Evolutionary conservation across 805 yeast species (phyloP).

Genomic region (Wickerhamomyces bisporus): DNA sequence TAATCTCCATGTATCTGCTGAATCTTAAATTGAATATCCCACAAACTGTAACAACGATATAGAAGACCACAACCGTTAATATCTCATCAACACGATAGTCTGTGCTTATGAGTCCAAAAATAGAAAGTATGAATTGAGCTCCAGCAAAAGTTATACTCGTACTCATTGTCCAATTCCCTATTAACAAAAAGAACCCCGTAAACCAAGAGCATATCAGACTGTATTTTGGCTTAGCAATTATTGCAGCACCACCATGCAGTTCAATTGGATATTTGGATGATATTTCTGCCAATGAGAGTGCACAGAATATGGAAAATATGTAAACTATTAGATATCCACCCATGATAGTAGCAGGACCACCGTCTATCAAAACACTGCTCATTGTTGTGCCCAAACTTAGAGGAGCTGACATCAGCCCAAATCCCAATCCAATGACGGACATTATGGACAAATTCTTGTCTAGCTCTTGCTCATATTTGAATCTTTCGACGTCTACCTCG

Average conservation of each 20-base stretch:
- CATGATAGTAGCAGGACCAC: constrained; percentile 70
- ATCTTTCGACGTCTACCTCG: constrained; percentile 51
- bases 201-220: constrained; percentile 65
- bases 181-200: constrained; percentile 69
- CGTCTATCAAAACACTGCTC: constrained; percentile 66
- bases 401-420: constrained; percentile 79
- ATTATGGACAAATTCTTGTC: constrained; percentile 62
- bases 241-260: constrained; percentile 72
- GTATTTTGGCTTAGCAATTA: constrained; percentile 53
- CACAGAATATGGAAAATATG: constrained; percentile 56
- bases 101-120: constrained; percentile 56
- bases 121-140: constrained; percentile 63
- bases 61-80: constrained; percentile 52
- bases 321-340: constrained; percentile 72
- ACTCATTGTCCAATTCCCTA: constrained; percentile 77
- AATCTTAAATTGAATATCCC: constrained; percentile 60
- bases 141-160: constrained; percentile 73
- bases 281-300: constrained; percentile 71
- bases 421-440: constrained; percentile 73
- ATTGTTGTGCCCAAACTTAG: constrained; percentile 71
- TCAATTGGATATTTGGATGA: constrained; percentile 74
- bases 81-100: constrained; percentile 54
- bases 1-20: constrained; percentile 53
- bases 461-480: constrained; percentile 68
- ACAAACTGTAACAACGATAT: constrained; percentile 49